Percentiles rank a stretch among this genome's conserved stretches.
These are phyloP conservation scores for Talaromyces sp. DNA, from an alignment of 2,329 filamentous ascomycete genomes.

Conservation along the genomic window DNA sequence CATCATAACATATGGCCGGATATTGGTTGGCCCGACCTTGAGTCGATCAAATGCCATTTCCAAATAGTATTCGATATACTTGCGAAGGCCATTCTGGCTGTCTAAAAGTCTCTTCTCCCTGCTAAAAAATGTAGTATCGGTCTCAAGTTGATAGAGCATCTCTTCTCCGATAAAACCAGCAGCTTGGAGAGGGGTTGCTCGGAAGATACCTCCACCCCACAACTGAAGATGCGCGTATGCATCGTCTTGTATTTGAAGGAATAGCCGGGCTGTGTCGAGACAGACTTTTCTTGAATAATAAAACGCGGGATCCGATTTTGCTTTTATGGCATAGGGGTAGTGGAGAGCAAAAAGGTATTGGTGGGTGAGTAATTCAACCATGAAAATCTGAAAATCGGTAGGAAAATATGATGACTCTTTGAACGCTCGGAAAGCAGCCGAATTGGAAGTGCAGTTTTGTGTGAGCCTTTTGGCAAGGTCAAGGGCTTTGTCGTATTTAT, in stretches of 20 bases:
- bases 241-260: background rate
- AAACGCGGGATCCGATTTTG: background rate
- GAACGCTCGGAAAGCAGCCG: background rate
- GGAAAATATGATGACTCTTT: background rate
- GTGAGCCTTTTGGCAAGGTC: background rate
- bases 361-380: conserved; percentile 5
- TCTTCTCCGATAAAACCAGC: conserved; percentile 1
- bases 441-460: background rate
- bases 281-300: conserved; percentile 6
- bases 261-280: background rate
- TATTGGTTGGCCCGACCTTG: background rate
- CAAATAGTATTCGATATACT: background rate
- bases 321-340: conserved; percentile 3
- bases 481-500: background rate
- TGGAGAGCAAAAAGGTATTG: conserved; percentile 7
- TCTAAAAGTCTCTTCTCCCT: background rate
- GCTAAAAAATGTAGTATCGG: background rate
- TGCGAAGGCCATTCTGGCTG: background rate
- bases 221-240: background rate
- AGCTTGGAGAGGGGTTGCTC: background rate
- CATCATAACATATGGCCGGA: background rate
- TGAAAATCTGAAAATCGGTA: conserved; percentile 4
- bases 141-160: background rate
- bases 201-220: conserved; percentile 1
- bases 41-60: background rate